Evolutionary conservation across 768 basidiomycete species (phyloP), one percentile per base, ranked within the genome.

Genomic region (Boletus rubescentipes): DNA sequence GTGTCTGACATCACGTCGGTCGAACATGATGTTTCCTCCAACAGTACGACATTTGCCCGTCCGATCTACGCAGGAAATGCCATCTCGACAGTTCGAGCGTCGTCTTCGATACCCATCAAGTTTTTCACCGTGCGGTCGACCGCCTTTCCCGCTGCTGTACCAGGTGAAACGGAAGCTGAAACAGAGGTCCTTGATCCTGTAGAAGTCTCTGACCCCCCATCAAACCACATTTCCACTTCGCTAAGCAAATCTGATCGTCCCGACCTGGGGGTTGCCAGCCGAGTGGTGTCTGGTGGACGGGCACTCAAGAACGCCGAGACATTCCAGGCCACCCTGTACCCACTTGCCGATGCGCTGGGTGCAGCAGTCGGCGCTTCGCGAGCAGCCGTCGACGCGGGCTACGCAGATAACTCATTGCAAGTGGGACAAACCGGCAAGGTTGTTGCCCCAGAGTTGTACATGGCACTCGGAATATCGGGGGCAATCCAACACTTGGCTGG

Each of bases 381-480:
- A 49, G 97, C 97, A 6, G 97, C 97, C 4, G 97, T 99, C 16
- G 97, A 99, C 70, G 92, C 94, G 26, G 97, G 97, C 1, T 98
- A 98, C 65, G 93, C 93, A 29, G 97, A 98, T 72, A 98, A 98
- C 73, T 94, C 92, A 5, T 67, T 98, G 46, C 97, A 99, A 72
- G 97, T 99, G n/a, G 97, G 97, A 21, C 97, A 99, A 77, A 99
- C 97, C 0, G 97, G 97, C 51, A 98, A 98, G 73, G 90, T 99
- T 34, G 95, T 98, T 39, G 96, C 97, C 3, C 96, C 97, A 0
- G 91, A 96, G 67, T 75, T 99, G 49, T 99, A 99, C 73, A 82
- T 98, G 72, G 97, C 97, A 4, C 73, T 98, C 45, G 97, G 97
- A 46, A 98, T 99, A 62, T 97, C 94, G 9, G 97, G 97, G 16